Base-by-base conservation (phyloP, 768 basidiomycete species). In the Leccinum sublutescens region DNA sequence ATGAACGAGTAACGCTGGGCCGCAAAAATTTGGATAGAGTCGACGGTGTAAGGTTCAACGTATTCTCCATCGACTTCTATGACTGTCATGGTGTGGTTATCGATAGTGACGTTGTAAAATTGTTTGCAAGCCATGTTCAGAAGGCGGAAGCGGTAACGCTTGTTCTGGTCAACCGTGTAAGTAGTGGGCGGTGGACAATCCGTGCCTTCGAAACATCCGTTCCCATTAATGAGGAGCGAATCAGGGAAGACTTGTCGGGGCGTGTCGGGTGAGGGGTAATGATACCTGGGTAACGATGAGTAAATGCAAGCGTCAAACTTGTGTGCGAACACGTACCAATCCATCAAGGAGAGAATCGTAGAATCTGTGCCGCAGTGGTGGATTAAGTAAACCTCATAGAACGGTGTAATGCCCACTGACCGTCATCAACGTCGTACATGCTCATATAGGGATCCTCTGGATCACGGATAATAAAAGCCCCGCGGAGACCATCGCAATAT, bases 1-100 rank as follows among this genome's bases (percentile, higher is more conserved):
- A 82, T 69, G 60, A 82, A 74, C 0, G 80, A 81, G 57, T 81
- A 82, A 19, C 81, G 77, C 61, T 82, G 81, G 4, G 75, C 78
- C 4, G 70, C 57, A 12, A 65, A 68, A 25, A 78, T 75, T 29
- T 71, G 71, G 52, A 78, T 65, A 12, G 64, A 68, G 55, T 81
- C 77, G 2, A 78, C 79, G 9, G 63, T 64, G n/a, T 78, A 63
- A 9, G 79, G 79, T 19, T 73, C 58, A 8, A 75, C 73, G 38
- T 72, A 75, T n/a, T 76, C 62, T 8, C 77, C 75, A 50, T 82
- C 82, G 5, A 73, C 79, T 64, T 78, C 76, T 45, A 80, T 77
- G 60, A 79, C 68, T 2, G 74, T 78, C 40, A 69, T 59, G 9
- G 40, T 21, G 47, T 72, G 71, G 11, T 57, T 58, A 29, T 72